Base-by-base conservation (phyloP, 768 basidiomycete species). In the Pleurotus pulmonarius region DNA sequence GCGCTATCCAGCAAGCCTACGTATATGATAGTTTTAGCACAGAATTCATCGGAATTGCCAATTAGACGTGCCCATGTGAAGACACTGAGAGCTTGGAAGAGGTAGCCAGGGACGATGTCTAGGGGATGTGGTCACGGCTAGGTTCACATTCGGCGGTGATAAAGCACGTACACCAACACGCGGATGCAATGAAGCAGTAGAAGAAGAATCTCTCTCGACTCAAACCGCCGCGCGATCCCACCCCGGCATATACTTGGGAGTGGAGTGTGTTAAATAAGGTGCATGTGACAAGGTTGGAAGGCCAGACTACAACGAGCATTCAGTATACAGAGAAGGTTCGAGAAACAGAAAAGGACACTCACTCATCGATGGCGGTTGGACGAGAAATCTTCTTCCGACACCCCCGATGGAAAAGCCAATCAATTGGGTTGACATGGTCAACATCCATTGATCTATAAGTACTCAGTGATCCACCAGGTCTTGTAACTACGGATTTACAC, bases 361-460 rank as follows among this genome's bases (percentile, higher is more conserved):
- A 83, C 84, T 86, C 85, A 87, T 87, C 0, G 84, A 84, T 3
- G 82, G 82, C 6, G 84, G 88, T 56, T 83, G 78, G 37, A 88
- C 90, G 37, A 92, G 78, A 77, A 92, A 92, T 7, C 90, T 83
- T 25, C 87, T 81, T 5, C 81, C 60, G 75, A 92, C 61, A 61
- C 83, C 65, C 73, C 90, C 91, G 55, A 92, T 83, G 2, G 89
- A 91, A 74, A 92, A 92, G 8, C 92, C 90, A 51, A 92, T 90
- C 53, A 90, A 71, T 64, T 88, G 86, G 0, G 85, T 85, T 25
- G 83, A 86, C 72, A 91, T 83, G 18, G 91, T 86, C 18, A 91
- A 69, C 69, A 91, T 81, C 85, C 89, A 88, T 71, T 90, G 87
- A 68, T 91, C 88, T 80, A 59, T 22, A 16, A n/a, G 60, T 40